Conservation (phyloP, 192 early-diverging fungal genomes). For the Backusella tuberculispora region DNA sequence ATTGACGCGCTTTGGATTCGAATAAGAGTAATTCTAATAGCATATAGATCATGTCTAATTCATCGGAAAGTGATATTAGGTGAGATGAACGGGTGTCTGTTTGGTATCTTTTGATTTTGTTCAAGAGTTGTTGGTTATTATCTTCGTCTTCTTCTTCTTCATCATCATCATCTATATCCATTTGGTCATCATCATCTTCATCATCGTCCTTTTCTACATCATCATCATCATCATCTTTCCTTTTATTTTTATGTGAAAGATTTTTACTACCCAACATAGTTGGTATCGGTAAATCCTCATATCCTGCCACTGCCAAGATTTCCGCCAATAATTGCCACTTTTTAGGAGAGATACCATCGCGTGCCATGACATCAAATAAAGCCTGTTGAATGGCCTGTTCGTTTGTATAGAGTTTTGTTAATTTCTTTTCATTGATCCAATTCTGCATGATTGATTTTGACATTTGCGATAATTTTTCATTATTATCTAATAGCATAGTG, state of each 20-base stretch:
- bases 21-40: slow-evolving; percentile 24
- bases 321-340: slow-evolving; percentile 24
- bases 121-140: not conserved
- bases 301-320: not conserved
- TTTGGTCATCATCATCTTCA: not conserved
- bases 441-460: not conserved
- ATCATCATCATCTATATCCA: not conserved
- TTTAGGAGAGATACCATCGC: slow-evolving; percentile 13
- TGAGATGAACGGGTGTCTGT: slow-evolving; percentile 2
- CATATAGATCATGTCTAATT: slow-evolving; percentile 26
- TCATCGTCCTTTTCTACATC: not conserved
- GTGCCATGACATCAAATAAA: not conserved
- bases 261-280: not conserved
- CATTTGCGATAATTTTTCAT: not conserved
- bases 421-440: slow-evolving; percentile 17
- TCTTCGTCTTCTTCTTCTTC: not conserved
- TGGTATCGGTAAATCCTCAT: slow-evolving; percentile 8
- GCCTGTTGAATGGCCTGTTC: slow-evolving; percentile 9
- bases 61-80: not conserved
- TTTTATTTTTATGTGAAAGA: not conserved
- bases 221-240: not conserved
- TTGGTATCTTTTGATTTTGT: slow-evolving; percentile 12
- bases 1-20: slow-evolving; percentile 7
- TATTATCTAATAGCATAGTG: not conserved
- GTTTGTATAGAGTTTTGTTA: not conserved